Evolutionary conservation across 108 stramenopile genomes (phyloP), one percentile per base, ranked within the genome.

Genomic region (Nitzschia sp.): DNA sequence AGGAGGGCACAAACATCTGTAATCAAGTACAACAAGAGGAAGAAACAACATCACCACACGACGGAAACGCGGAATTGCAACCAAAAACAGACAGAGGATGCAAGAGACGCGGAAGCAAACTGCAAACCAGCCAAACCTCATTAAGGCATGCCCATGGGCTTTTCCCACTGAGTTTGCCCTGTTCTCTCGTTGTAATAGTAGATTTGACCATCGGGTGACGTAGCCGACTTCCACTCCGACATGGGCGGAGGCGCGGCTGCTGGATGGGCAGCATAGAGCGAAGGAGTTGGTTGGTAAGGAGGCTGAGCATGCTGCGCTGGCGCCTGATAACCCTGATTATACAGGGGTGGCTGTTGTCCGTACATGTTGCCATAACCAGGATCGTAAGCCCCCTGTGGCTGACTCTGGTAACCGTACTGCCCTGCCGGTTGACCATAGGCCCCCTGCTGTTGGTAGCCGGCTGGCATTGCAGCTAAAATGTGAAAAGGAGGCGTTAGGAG

Each of bases 141-240:
- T 78, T 81, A 90, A 59, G 85, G 87, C 86, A 94, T 91, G 15
- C 88, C 93, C 26, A 84, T 59, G 11, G 92, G 92, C 63, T 89
- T 93, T 21, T 95, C 90, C 96, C 96, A 97, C 33, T 84, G 82
- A 1, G 94, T 95, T 74, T 90, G 89, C 3, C 87, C 81, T 1
- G 93, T 91, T 51, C 79, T 70, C 61, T 89, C 85, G 66, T 97
- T 95, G 85, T 94, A 97, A 53, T 95, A 97, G 70, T 97, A 97
- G 31, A 87, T 59, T 72, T 95, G 92, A 24, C 94, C 94, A 72
- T 93, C 46, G 81, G 81, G 66, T 75, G 88, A 23, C 72, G 76
- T 38, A 72, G 86, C 42, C 74, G 66, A 59, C 83, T 87, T 71
- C 88, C 91, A 60, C 46, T 81, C 59, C 78, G 74, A 74, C 79